Percentiles rank a stretch among this genome's conserved stretches.
These are phyloP conservation scores for Myrica gale DNA, from an alignment of 306 rosid species.

Conservation along the genomic window DNA sequence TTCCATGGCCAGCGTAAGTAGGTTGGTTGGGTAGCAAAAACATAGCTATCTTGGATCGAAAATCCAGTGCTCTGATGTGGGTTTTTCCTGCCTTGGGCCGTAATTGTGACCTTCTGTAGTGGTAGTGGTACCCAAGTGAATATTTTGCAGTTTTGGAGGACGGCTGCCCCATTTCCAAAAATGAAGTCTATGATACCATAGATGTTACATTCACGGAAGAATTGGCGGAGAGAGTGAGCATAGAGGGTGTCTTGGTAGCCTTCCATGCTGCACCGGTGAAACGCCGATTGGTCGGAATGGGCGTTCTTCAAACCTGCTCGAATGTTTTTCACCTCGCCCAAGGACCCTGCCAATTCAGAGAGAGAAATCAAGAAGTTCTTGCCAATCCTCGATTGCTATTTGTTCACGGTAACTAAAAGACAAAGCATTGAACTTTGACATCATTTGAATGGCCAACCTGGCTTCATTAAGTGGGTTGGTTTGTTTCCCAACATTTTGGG, in stretches of 20 bases:
- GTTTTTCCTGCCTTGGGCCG: conserved; percentile 79
- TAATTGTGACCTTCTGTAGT: conserved; percentile 67
- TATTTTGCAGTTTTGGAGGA: conserved; percentile 69
- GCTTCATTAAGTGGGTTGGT: conserved; percentile 73
- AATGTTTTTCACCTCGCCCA: conserved; percentile 68
- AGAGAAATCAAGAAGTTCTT: conserved; percentile 93
- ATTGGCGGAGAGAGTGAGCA: conserved; percentile 73
- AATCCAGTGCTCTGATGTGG: conserved; percentile 84
- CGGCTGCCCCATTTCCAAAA: conserved; percentile 83
- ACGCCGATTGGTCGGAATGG: conserved; percentile 78
- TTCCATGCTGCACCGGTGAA: conserved; percentile 76
- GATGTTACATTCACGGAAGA: conserved; percentile 71
- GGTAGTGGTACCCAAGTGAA: conserved; percentile 76
- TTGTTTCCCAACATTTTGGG: no score
- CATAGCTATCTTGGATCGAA: conserved; percentile 57
- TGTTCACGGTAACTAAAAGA: conserved; percentile 70
- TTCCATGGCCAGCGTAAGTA: conserved; percentile 86
- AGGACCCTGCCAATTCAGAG: conserved; percentile 82
- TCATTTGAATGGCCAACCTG: conserved; percentile 51
- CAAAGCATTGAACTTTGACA: conserved; percentile 63
- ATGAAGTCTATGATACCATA: conserved; percentile 86
- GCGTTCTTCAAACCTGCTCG: conserved; percentile 42
- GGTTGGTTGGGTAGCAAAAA: conserved; percentile 71
- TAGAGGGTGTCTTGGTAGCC: conserved; percentile 87
- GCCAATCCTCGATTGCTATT: conserved; percentile 80